Conservation (phyloP, 805 yeast species). For the Candida anglica region DNA sequence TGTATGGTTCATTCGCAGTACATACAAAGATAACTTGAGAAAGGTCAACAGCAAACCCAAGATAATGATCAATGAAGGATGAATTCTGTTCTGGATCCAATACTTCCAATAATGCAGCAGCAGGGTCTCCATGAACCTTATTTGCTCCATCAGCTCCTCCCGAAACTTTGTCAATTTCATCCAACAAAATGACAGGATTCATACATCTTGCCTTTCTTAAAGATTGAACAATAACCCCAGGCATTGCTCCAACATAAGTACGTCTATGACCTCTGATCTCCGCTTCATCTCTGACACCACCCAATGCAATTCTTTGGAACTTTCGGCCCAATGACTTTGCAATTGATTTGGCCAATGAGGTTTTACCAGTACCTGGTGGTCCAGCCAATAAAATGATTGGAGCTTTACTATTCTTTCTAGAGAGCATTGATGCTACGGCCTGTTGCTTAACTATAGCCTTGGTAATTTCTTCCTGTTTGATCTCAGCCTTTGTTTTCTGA, state of each 20-base stretch:
- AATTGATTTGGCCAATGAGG: constrained; percentile 78
- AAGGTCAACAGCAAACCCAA: constrained; percentile 82
- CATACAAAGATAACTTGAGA: constrained; percentile 80
- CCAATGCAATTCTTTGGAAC: constrained; percentile 77
- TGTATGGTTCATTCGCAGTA: constrained; percentile 75
- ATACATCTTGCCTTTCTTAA: constrained; percentile 68
- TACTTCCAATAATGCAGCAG: constrained; percentile 84
- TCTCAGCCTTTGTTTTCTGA: constrained; percentile 11
- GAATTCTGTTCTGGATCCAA: constrained; percentile 87
- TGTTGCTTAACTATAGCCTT: constrained; percentile 1
- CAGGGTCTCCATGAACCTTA: constrained; percentile 75
- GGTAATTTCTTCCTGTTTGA: constrained; percentile 1
- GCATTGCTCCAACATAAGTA: constrained; percentile 91
- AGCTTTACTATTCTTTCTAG: constrained; percentile 42
- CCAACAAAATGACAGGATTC: constrained; percentile 81
- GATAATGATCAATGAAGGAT: constrained; percentile 73
- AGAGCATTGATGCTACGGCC: constrained; percentile 7
- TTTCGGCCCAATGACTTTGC: constrained; percentile 70
- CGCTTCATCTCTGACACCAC: constrained; percentile 86
- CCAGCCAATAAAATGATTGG: constrained; percentile 83
- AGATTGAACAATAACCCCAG: constrained; percentile 77
- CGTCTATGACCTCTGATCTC: constrained; percentile 89
- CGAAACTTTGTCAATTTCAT: constrained; percentile 79
- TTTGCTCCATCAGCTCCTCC: constrained; percentile 45
- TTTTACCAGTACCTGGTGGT: constrained; percentile 94